Evolutionary conservation across 768 basidiomycete genomes (phyloP).

Genomic region (Auricularia heimuer): DNA sequence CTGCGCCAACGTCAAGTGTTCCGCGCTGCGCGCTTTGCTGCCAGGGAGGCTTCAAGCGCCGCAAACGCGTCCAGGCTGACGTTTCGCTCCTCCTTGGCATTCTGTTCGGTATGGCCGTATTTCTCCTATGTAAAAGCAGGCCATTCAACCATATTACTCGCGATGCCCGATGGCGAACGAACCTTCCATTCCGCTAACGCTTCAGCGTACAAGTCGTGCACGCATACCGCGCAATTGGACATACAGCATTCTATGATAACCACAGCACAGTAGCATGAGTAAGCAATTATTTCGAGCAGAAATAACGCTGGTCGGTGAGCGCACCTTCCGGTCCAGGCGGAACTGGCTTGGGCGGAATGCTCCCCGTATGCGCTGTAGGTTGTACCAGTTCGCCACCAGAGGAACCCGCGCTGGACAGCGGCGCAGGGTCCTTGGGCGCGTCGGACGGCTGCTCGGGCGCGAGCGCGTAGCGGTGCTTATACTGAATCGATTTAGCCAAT

Average conservation of each 20-base stretch:
- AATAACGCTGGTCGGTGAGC: too few relatives aligned
- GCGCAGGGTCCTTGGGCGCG: background rate
- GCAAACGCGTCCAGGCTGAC: background rate
- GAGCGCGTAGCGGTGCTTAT: background rate
- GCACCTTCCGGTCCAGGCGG: background rate
- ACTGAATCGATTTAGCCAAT: background rate
- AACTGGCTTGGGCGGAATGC: background rate
- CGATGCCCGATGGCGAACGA: background rate
- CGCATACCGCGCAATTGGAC: background rate
- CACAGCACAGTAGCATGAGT: background rate
- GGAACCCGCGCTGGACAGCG: background rate
- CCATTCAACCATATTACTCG: too few relatives aligned
- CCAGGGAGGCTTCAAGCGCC: background rate
- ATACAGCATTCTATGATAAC: background rate
- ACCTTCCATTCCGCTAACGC: background rate
- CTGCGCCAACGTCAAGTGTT: background rate
- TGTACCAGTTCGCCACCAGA: background rate
- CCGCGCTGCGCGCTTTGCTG: background rate
- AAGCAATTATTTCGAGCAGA: too few relatives aligned
- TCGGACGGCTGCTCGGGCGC: background rate
- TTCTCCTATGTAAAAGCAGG: background rate
- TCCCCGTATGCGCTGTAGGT: background rate
- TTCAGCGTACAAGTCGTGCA: constrained; percentile 1
- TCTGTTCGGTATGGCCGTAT: background rate
- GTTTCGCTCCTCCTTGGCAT: background rate